Evolutionary conservation across 2,329 filamentous ascomycete species (phyloP).

Genomic region (Neoascochyta sp.): DNA sequence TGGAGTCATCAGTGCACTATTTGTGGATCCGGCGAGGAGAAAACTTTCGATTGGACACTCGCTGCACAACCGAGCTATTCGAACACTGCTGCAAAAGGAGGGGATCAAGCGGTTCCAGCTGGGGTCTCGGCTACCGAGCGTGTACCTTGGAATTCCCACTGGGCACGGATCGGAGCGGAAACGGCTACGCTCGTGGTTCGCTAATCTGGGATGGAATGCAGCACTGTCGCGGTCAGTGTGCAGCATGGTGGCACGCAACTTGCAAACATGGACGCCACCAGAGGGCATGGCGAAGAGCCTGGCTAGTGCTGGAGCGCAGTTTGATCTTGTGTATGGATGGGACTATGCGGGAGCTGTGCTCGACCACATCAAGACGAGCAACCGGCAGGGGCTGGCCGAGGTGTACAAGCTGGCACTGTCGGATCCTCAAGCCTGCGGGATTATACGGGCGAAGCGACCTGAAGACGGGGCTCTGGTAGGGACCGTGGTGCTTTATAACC

Average conservation of each 20-base stretch:
- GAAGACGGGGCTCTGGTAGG: conserved; percentile 68
- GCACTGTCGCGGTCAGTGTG: conserved; percentile 60
- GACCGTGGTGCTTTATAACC: conserved; percentile 74
- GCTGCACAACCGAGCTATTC: conserved; percentile 79
- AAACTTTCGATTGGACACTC: conserved; percentile 89
- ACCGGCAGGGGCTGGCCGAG: conserved; percentile 73
- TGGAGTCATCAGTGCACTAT: conserved; percentile 78
- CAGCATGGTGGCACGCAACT: conserved; percentile 70
- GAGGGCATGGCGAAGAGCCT: conserved; percentile 73
- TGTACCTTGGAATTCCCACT: conserved; percentile 82
- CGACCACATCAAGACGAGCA: conserved; percentile 68
- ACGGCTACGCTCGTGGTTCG: conserved; percentile 73
- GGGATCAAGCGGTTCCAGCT: conserved; percentile 78
- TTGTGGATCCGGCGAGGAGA: conserved; percentile 81
- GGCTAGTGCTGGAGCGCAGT: conserved; percentile 68
- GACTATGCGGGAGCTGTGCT: conserved; percentile 72
- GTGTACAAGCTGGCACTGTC: conserved; percentile 73
- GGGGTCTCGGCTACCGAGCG: conserved; percentile 74
- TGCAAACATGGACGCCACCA: conserved; percentile 70
- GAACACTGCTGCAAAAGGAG: conserved; percentile 66
- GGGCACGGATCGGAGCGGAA: conserved; percentile 59
- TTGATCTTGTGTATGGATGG: conserved; percentile 77
- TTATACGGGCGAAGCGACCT: conserved; percentile 74
- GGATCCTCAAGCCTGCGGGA: conserved; percentile 69
- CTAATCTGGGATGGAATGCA: conserved; percentile 84